Evolutionary conservation across 257 asterid genomes (phyloP).

Genomic region (Nicotiana obtusifolia): DNA sequence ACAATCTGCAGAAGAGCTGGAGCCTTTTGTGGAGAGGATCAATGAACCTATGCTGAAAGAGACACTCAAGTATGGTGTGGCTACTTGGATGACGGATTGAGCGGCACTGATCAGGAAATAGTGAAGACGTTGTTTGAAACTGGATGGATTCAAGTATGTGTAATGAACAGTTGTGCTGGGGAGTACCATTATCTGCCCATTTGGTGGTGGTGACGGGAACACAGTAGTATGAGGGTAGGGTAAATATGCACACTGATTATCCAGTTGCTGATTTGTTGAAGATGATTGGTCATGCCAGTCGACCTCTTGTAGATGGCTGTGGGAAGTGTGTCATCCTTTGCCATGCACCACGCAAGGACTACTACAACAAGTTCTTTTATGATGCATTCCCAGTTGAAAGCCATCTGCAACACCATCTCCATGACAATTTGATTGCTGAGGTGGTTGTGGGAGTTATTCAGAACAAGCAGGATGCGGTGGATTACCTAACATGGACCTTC

Average conservation of each 20-base stretch:
- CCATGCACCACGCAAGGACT: conserved; percentile 40
- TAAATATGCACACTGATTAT: conserved; percentile 36
- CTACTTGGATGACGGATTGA: conserved; percentile 38
- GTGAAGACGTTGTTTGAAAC: conserved; percentile 35
- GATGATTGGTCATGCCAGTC: conserved; percentile 50
- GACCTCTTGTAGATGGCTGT: conserved; percentile 33
- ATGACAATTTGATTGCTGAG: conserved; percentile 38
- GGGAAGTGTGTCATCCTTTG: conserved; percentile 44
- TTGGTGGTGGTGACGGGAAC: conserved; percentile 45
- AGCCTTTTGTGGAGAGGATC: conserved; percentile 30
- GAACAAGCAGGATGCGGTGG: conserved; percentile 44
- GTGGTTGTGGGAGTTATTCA: conserved; percentile 38
- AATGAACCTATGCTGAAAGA: conserved; percentile 28
- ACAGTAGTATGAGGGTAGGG: conserved; percentile 35
- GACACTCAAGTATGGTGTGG: conserved; percentile 33
- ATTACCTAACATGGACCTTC: conserved; percentile 39
- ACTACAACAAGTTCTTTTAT: conserved; percentile 39
- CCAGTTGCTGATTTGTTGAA: conserved; percentile 39
- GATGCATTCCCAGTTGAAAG: conserved; percentile 45
- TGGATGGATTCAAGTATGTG: conserved; percentile 46
- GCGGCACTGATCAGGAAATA: conserved; percentile 33
- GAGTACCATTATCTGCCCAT: conserved; percentile 34
- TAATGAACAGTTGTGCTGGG: conserved; percentile 43
- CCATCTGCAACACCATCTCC: conserved; percentile 37
- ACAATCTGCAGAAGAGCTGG: conserved; percentile 26